Percentiles rank a stretch among this genome's conserved stretches.
Conservation (phyloP, 2,329 filamentous ascomycete species). For the Sphaceloma murrayae region DNA sequence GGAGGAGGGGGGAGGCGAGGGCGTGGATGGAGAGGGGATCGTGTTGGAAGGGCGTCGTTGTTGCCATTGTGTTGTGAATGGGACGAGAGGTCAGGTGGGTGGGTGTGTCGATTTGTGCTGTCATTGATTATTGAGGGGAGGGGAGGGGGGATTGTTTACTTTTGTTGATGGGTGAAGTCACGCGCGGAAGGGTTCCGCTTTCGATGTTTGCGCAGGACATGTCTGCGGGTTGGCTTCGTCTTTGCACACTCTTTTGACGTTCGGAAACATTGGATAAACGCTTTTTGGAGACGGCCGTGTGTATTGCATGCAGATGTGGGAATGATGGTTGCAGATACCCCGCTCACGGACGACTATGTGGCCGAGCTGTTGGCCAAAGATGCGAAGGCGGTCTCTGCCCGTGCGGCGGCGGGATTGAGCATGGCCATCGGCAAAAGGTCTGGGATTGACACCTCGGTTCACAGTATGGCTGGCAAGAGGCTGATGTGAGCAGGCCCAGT, state of each 20-base stretch:
- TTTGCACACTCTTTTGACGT: too few species aligned
- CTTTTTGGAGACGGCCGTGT: not conserved
- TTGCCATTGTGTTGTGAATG: not conserved
- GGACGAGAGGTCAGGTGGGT: not conserved
- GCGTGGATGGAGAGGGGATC: conserved; percentile 25
- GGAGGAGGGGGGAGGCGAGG: conserved; percentile 26
- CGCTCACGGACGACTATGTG: conserved; percentile 66
- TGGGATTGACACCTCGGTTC: too few species aligned
- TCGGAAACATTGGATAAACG: not conserved
- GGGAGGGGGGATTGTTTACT: conserved; percentile 11
- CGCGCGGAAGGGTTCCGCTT: conserved; percentile 14
- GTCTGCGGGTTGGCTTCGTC: too few species aligned
- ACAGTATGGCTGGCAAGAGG: too few species aligned
- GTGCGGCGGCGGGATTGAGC: conserved; percentile 63
- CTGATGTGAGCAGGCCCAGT: not conserved
- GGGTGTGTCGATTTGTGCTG: not conserved
- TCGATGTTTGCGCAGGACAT: not conserved
- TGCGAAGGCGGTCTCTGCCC: conserved; percentile 63
- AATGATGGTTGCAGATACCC: conserved; percentile 24
- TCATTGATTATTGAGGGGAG: not conserved
- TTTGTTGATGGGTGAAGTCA: conserved; percentile 14
- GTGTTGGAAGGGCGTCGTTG: not conserved
- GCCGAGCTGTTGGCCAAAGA: conserved; percentile 71
- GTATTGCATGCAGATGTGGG: conserved; percentile 14
- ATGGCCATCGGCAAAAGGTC: conserved; percentile 52